Evolutionary conservation across 2,329 filamentous ascomycete genomes (phyloP).

Genomic region (Ophiocordyceps camponoti-rufipedis): DNA sequence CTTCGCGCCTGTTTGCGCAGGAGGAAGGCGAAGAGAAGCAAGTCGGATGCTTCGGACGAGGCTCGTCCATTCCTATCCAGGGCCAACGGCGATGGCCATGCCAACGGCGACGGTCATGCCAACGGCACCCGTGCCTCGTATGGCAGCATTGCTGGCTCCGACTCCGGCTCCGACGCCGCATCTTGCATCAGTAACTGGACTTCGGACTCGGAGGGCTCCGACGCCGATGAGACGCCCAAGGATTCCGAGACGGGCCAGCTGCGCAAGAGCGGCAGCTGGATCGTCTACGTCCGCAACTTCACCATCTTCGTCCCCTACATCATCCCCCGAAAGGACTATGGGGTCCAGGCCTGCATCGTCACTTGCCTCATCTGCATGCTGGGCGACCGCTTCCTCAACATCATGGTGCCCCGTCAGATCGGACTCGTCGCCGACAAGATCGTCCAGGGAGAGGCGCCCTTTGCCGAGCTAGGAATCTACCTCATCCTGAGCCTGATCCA

Average conservation of each 20-base stretch:
- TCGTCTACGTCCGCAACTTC: constrained; percentile 13
- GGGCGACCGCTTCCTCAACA: constrained; percentile 9
- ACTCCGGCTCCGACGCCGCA: neutral
- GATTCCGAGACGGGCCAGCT: constrained; percentile 7
- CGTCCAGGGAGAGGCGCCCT: constrained; percentile 7
- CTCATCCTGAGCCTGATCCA: constrained; percentile 4
- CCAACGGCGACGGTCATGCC: neutral
- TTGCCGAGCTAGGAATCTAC: constrained; percentile 6
- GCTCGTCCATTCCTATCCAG: neutral
- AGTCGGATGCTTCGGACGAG: neutral
- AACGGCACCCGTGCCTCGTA: neutral
- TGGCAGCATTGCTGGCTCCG: neutral
- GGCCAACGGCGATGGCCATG: neutral
- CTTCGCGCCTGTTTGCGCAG: neutral
- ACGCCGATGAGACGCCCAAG: constrained; percentile 1
- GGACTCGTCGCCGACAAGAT: constrained; percentile 13
- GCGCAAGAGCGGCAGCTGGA: constrained; percentile 7
- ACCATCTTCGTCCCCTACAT: constrained; percentile 13
- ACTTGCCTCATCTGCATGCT: constrained; percentile 8
- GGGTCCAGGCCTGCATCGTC: constrained; percentile 12
- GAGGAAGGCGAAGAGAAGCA: neutral
- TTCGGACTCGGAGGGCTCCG: neutral
- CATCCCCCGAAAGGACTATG: constrained; percentile 11
- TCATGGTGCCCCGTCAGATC: constrained; percentile 14
- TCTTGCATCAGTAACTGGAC: neutral